phyloP scores from a whole-genome alignment of 768 basidiomycete species.

The Coprinopsis strossmayeri region DNA sequence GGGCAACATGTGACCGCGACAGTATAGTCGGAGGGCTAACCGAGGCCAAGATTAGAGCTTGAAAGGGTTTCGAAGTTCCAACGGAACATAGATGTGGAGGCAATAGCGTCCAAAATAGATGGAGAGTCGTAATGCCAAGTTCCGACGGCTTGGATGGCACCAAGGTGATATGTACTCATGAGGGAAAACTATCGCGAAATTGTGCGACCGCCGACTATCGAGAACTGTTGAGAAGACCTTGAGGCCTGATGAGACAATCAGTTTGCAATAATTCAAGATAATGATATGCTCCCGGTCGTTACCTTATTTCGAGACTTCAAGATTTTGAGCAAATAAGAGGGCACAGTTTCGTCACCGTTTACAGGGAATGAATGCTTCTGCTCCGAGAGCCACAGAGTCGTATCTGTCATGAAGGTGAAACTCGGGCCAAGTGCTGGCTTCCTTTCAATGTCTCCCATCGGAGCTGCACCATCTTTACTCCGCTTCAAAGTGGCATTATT shows the following conservation, averaged over 20 bases:
- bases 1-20: constrained; percentile 5
- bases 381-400: constrained; percentile 61
- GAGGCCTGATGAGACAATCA: neutral
- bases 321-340: neutral
- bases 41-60: too few relatives aligned
- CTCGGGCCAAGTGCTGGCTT: constrained; percentile 76
- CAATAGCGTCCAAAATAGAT: too few relatives aligned
- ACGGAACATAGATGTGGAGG: too few relatives aligned
- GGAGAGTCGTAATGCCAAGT: too few relatives aligned
- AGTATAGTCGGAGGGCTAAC: neutral
- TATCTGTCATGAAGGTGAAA: constrained; percentile 67
- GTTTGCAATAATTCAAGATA: neutral
- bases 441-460: constrained; percentile 20
- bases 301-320: constrained; percentile 5
- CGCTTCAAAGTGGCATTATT: constrained; percentile 43
- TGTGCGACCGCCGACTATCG: too few relatives aligned
- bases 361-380: constrained; percentile 1
- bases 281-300: neutral
- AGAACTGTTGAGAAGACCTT: neutral
- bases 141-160: too few relatives aligned
- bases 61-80: too few relatives aligned
- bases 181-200: too few relatives aligned
- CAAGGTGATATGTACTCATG: too few relatives aligned
- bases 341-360: neutral
- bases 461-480: constrained; percentile 14